A percentile compares a stretch with the other conserved stretches of the same genome.
phyloP scores from a whole-genome alignment of 345 rosid species.

The Heritiera fomes region DNA sequence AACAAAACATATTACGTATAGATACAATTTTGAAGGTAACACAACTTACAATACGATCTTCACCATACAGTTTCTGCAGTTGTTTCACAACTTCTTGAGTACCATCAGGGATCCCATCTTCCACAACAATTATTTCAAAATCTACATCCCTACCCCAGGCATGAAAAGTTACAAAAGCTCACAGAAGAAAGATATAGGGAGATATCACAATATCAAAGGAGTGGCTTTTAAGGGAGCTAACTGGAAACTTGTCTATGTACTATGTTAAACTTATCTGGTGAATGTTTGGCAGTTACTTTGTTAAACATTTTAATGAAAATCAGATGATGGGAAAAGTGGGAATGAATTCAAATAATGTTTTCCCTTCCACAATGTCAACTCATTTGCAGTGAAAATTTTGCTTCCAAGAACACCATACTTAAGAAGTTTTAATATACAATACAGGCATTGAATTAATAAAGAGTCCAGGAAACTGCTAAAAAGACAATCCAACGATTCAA shows the following conservation, averaged over 20 bases:
- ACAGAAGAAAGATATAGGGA: too few relatives aligned
- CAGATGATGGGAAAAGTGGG: not conserved
- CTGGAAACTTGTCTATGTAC: not conserved
- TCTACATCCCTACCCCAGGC: constrained; percentile 56
- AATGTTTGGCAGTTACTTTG: not conserved
- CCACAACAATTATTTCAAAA: constrained; percentile 87
- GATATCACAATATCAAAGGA: not conserved
- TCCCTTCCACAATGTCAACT: not conserved
- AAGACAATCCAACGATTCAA: not conserved
- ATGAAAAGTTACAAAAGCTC: constrained; percentile 2
- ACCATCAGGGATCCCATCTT: constrained; percentile 98
- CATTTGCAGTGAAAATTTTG: not conserved
- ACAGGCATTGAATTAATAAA: not conserved
- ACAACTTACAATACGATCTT: constrained; percentile 69
- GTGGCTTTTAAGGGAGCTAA: not conserved
- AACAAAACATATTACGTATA: not conserved
- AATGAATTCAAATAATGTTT: not conserved
- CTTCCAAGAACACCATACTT: not conserved
- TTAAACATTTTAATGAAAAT: not conserved
- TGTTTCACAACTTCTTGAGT: constrained; percentile 87
- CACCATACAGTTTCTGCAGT: constrained; percentile 76
- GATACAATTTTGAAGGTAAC: not conserved
- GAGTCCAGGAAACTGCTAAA: not conserved
- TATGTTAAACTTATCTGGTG: not conserved
- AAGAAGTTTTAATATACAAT: not conserved